Conservation (phyloP, 2,329 filamentous ascomycete genomes). For the Emydomyces testavorans region DNA sequence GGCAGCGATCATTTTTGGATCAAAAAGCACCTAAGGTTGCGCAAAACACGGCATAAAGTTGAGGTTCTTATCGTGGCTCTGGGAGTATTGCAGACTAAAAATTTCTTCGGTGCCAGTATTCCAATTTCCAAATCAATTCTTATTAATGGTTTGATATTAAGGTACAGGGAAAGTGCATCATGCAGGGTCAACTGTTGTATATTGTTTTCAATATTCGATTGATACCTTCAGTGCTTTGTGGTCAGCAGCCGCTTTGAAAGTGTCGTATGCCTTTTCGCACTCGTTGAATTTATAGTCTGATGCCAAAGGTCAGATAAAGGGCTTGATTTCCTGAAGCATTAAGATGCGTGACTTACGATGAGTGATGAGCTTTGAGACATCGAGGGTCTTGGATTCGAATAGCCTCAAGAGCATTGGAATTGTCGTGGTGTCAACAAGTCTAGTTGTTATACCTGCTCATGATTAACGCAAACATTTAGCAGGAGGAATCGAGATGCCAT, state of each 20-base stretch:
- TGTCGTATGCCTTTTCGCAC: slow-evolving; percentile 37
- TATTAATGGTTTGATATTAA: too few species aligned
- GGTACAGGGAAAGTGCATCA: too few species aligned
- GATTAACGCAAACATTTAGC: background rate
- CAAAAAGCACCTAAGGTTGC: too few species aligned
- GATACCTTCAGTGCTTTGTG: slow-evolving; percentile 38
- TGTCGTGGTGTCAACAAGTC: slow-evolving; percentile 39
- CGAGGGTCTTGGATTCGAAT: slow-evolving; percentile 33
- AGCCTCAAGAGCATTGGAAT: slow-evolving; percentile 42
- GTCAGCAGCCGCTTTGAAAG: slow-evolving; percentile 35
- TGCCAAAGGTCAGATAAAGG: background rate
- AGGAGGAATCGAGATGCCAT: background rate
- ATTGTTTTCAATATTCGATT: slow-evolving; percentile 23
- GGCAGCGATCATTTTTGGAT: too few species aligned
- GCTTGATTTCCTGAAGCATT: background rate
- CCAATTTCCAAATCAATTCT: too few species aligned
- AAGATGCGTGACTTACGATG: slow-evolving; percentile 29
- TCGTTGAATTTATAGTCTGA: slow-evolving; percentile 27
- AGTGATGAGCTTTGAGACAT: slow-evolving; percentile 37
- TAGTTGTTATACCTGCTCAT: slow-evolving; percentile 36
- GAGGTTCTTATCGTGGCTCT: too few species aligned
- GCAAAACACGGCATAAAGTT: too few species aligned
- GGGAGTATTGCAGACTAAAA: too few species aligned
- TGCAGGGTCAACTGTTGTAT: too few species aligned
- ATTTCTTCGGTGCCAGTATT: too few species aligned